phyloP scores from a whole-genome alignment of 768 basidiomycete species.

The Dendrothele bispora region DNA sequence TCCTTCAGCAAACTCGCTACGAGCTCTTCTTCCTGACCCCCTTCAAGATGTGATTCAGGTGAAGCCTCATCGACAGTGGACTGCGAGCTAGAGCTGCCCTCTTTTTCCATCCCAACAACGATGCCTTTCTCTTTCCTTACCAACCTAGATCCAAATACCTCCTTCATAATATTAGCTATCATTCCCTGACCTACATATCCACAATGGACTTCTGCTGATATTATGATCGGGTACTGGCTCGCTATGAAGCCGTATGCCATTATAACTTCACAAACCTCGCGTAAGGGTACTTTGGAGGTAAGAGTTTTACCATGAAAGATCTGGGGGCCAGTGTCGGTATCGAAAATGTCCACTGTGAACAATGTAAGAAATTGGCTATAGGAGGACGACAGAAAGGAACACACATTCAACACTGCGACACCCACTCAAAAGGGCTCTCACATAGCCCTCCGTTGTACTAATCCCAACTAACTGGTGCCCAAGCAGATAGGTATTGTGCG shows the following conservation, averaged over 20 bases:
- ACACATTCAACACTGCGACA: constrained; percentile 93
- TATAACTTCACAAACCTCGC: constrained; percentile 83
- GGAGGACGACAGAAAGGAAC: constrained; percentile 24
- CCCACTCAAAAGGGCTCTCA: constrained; percentile 84
- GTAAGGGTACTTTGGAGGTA: constrained; percentile 78
- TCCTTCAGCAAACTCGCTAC: no score
- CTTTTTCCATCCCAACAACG: constrained; percentile 11
- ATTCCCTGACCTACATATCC: constrained; percentile 74
- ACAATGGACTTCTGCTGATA: constrained; percentile 93
- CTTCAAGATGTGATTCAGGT: no score
- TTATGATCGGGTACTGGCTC: constrained; percentile 89
- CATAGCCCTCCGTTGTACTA: constrained; percentile 91
- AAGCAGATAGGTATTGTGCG: constrained; percentile 91
- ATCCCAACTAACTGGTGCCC: constrained; percentile 86
- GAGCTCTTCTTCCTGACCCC: no score
- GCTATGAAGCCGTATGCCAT: constrained; percentile 89
- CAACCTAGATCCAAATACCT: constrained; percentile 43
- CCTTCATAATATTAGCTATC: constrained; percentile 73
- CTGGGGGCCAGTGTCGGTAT: constrained; percentile 81
- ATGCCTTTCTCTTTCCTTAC: constrained; percentile 40
- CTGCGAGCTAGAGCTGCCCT: no score
- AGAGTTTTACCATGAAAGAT: constrained; percentile 90
- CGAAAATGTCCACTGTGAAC: constrained; percentile 82
- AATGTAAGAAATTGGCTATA: neutral
- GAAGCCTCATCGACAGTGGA: no score